Conservation (phyloP, 2,329 filamentous ascomycete species). For the Colletotrichum spinosum region DNA sequence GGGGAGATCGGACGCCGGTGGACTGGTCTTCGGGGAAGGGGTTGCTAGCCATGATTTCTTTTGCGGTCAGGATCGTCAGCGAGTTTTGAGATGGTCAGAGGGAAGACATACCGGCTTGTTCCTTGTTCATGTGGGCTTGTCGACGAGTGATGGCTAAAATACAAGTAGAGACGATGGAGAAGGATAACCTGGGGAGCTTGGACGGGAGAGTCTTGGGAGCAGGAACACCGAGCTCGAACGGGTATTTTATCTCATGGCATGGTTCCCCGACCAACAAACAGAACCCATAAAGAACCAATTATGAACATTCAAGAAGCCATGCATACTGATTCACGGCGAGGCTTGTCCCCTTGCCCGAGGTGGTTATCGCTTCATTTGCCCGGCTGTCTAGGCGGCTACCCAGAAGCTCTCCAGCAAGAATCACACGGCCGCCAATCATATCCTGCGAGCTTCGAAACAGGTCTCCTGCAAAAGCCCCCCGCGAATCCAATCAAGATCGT, state of each 20-base stretch:
- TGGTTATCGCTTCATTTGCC: no score
- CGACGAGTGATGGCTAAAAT: not conserved
- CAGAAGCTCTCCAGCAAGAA: no score
- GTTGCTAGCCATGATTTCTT: constrained; percentile 19
- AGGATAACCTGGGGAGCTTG: not conserved
- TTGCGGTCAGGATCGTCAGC: not conserved
- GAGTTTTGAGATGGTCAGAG: no score
- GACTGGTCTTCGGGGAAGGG: constrained; percentile 14
- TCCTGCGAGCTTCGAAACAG: not conserved
- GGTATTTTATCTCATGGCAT: no score
- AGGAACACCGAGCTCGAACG: not conserved
- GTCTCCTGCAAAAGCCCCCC: no score
- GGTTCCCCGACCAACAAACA: no score
- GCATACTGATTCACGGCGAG: no score
- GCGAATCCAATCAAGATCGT: not conserved
- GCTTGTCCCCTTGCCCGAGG: no score
- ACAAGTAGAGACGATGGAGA: not conserved
- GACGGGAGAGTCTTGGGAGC: not conserved
- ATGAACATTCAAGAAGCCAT: no score
- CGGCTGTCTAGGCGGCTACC: no score
- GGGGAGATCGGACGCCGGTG: constrained; percentile 9
- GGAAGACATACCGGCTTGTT: not conserved
- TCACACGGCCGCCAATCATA: no score
- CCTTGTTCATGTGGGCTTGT: constrained; percentile 16
- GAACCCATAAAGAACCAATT: no score